A percentile compares a stretch with the other conserved stretches of the same genome.
Conservation (phyloP, 2,329 filamentous ascomycete genomes). For the Septoria linicola region DNA sequence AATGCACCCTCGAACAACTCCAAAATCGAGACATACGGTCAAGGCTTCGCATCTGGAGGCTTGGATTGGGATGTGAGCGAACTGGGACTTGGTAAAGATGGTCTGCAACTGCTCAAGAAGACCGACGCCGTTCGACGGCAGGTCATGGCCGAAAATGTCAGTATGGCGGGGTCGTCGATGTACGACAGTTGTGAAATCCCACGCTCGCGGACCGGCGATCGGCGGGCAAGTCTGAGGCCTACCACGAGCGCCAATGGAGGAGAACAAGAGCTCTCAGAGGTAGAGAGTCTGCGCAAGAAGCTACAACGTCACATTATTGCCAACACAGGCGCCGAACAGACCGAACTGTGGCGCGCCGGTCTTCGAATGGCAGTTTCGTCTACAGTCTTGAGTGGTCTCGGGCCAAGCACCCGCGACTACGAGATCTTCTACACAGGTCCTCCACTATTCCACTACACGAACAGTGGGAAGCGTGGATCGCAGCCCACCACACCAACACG, state of each 20-base stretch:
- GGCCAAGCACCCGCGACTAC: constrained; percentile 19
- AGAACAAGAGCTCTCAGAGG: constrained; percentile 32
- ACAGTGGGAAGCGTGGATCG: not conserved
- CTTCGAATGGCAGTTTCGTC: constrained; percentile 36
- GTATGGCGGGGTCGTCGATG: constrained; percentile 6
- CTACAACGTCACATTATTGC: constrained; percentile 43
- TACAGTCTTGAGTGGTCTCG: constrained; percentile 33
- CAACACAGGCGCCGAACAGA: constrained; percentile 32
- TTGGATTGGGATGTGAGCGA: constrained; percentile 39
- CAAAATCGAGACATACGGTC: constrained; percentile 35
- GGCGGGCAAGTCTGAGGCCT: constrained; percentile 32
- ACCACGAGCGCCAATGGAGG: constrained; percentile 29
- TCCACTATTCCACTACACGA: constrained; percentile 16
- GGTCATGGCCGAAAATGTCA: constrained; percentile 22
- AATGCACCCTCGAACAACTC: constrained; percentile 37
- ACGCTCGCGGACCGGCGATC: constrained; percentile 23
- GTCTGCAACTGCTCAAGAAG: constrained; percentile 38
- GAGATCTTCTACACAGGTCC: constrained; percentile 19
- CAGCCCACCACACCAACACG: not conserved
- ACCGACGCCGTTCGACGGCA: constrained; percentile 33
- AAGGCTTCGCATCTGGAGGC: constrained; percentile 34
- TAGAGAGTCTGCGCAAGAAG: constrained; percentile 42
- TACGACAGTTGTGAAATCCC: not conserved
- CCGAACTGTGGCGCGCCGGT: constrained; percentile 42
- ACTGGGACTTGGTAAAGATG: constrained; percentile 34